Conservation (phyloP, 495 filamentous ascomycete species). For the Mytilinidion resinicola region DNA sequence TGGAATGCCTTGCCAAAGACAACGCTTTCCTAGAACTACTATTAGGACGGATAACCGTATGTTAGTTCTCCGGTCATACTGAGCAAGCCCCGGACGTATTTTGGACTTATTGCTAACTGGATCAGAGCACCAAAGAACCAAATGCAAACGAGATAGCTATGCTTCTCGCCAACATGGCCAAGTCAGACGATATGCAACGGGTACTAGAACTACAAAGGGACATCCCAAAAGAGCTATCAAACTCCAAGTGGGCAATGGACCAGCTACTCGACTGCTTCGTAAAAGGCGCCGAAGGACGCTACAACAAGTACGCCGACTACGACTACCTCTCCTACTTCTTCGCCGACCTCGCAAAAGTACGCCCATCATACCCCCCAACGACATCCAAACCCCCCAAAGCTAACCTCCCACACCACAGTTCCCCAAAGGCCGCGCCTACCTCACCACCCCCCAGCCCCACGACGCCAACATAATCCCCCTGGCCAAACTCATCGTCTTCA, state of each 20-base stretch:
- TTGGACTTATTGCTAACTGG: background rate
- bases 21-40: constrained; percentile 73
- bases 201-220: constrained; percentile 58
- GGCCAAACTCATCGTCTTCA: constrained; percentile 86
- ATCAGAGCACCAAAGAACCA: constrained; percentile 54
- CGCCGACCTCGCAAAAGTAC: constrained; percentile 76
- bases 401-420: constrained; percentile 32
- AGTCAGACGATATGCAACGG: constrained; percentile 63
- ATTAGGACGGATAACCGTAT: constrained; percentile 66
- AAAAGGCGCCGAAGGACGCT: constrained; percentile 69
- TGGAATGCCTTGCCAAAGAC: constrained; percentile 67
- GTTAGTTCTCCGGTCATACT: constrained; percentile 36
- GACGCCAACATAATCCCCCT: constrained; percentile 68
- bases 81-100: background rate
- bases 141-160: constrained; percentile 83
- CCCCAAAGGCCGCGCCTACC: constrained; percentile 65
- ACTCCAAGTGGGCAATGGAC: constrained; percentile 65
- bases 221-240: constrained; percentile 56
- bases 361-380: background rate
- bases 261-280: constrained; percentile 95
- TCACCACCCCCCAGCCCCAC: constrained; percentile 65
- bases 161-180: constrained; percentile 87
- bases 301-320: constrained; percentile 81
- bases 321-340: constrained; percentile 93
- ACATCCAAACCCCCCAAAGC: background rate